Conservation (phyloP, 1,139 yeast genomes). For the Kodamaea alishanica region DNA sequence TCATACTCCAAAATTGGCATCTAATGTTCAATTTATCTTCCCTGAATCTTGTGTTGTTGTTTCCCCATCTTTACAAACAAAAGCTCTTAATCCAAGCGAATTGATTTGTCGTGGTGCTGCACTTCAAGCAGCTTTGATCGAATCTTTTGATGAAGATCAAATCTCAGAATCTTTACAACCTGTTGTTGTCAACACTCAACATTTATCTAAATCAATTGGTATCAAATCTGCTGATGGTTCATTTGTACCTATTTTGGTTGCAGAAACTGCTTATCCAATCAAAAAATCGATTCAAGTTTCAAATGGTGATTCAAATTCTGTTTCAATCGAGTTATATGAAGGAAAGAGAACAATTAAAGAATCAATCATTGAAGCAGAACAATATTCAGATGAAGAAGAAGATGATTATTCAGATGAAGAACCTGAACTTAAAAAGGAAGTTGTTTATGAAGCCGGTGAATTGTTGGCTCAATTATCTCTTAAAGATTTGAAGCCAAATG, state of each 20-base stretch:
- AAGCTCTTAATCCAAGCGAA: slow-evolving; percentile 86
- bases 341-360: slow-evolving; percentile 80
- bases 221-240: slow-evolving; percentile 68
- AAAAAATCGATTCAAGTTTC: slow-evolving; percentile 69
- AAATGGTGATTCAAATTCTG: slow-evolving; percentile 59
- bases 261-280: slow-evolving; percentile 90
- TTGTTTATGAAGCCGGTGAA: slow-evolving; percentile 69
- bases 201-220: slow-evolving; percentile 81
- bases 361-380: slow-evolving; percentile 64
- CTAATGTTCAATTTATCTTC: slow-evolving; percentile 69
- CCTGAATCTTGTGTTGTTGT: slow-evolving; percentile 74
- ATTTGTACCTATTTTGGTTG: slow-evolving; percentile 70
- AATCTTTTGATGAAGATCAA: slow-evolving; percentile 82
- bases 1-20: slow-evolving; percentile 85
- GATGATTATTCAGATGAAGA: slow-evolving; percentile 46
- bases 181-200: slow-evolving; percentile 84
- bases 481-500: slow-evolving; percentile 66
- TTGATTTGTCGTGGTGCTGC: slow-evolving; percentile 94
- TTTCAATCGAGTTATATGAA: slow-evolving; percentile 72
- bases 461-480: slow-evolving; percentile 77
- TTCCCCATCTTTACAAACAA: slow-evolving; percentile 73
- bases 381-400: slow-evolving; percentile 43
- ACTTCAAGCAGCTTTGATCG: slow-evolving; percentile 87
- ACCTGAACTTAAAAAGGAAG: slow-evolving; percentile 73
- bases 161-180: slow-evolving; percentile 82